phyloP scores from a whole-genome alignment of 495 filamentous ascomycete genomes.

The Penicillium mononematosum region DNA sequence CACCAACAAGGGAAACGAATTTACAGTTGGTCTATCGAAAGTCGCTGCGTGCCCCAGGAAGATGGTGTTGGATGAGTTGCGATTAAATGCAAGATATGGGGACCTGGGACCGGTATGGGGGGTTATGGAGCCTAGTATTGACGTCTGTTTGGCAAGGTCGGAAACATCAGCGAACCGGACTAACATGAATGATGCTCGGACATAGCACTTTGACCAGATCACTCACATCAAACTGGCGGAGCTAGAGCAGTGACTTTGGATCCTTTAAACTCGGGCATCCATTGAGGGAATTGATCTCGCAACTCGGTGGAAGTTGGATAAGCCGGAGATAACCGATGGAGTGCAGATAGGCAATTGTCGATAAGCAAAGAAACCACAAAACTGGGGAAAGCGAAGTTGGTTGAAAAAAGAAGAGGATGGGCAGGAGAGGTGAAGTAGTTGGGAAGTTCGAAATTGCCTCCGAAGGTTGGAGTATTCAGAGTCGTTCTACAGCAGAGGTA shows the following conservation, averaged over 20 bases:
- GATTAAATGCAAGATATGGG: conserved; percentile 19
- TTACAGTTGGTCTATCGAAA: conserved; percentile 18
- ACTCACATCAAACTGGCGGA: conserved; percentile 14
- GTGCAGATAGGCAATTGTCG: conserved; percentile 30
- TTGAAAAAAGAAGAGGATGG: conserved; percentile 5
- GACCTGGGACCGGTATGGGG: conserved; percentile 28
- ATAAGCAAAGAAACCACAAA: conserved; percentile 17
- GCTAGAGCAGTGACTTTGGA: conserved; percentile 4
- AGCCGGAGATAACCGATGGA: conserved; percentile 43
- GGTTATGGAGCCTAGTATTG: conserved; percentile 17
- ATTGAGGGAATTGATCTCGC: conserved; percentile 17
- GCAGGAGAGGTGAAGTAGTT: conserved; percentile 13
- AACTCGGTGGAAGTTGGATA: conserved; percentile 23
- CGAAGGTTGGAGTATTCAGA: conserved; percentile 11
- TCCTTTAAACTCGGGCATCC: conserved; percentile 5
- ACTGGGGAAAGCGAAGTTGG: conserved; percentile 5
- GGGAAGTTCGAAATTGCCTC: conserved; percentile 21
- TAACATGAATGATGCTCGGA: not conserved
- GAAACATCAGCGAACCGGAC: conserved; percentile 13
- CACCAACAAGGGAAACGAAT: conserved; percentile 24
- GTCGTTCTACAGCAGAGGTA: conserved; percentile 18
- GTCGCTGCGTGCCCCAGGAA: conserved; percentile 1
- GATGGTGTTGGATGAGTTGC: not conserved
- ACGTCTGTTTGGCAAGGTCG: conserved; percentile 10
- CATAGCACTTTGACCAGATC: not conserved